Base-by-base conservation (phyloP, 495 filamentous ascomycete species). In the Aspergillus cavernicola region DNA sequence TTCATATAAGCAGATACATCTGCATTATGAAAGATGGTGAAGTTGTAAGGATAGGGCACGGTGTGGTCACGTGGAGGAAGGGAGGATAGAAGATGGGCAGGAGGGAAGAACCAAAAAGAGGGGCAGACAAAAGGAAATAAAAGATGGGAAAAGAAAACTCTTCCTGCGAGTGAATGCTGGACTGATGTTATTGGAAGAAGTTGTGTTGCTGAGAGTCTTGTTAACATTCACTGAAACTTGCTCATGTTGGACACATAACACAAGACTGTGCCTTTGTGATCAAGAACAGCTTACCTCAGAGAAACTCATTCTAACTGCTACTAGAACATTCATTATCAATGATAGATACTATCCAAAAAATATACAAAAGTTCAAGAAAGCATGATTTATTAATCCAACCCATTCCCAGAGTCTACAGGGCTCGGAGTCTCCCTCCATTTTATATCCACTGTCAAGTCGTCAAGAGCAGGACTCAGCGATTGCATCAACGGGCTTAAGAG, bases 401-500 rank as follows among this genome's bases (percentile, higher is more conserved):
- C 37, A 29, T 23, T 54, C 10, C 42, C 52, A 28, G 52, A 54
- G 13, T 18, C 28, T 8, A 23, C 7, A 10, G 42, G 19, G 23
- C 31, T 47, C 19, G 18, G 10, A n/a, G 10, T 22, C 18, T 46
- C 33, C 29, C 15, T 20, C 15, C 33, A n/a, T 9, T 52, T 26
- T 0, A 52, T 24, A 20, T 4, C 11, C 26, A 52, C 28, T 23
- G 26, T 16, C 16, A 43, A 12, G 13, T 52, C 49, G 24, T 23
- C 39, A 15, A 39, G 18, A 18, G 10, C 35, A 28, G 52, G 18
- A 6, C 13, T 22, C 5, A 59, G 28, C 24, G 48, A 23, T 20
- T 55, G 43, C 52, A 66, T 57, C 46, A 67, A 46, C 6, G 54
- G 45, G 9, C 33, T 41, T 35, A 53, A 35, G 11, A 64, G 12